These are phyloP conservation scores for Aspergillus aculeatus DNA, from an alignment of 2,329 filamentous ascomycete species.

Conservation along the genomic window DNA sequence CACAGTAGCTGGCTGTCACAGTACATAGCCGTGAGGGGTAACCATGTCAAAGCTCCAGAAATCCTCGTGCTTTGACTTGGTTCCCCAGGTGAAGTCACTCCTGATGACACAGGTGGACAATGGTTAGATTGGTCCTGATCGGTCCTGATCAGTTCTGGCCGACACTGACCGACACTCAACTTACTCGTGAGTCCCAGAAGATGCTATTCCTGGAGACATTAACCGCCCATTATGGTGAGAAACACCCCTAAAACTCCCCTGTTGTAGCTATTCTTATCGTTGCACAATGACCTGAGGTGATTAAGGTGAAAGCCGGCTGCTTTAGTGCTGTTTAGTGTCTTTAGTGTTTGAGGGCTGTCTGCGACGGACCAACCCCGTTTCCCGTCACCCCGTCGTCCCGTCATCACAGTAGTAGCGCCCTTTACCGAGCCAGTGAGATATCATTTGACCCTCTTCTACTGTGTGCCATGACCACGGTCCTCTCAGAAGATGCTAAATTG, in stretches of 20 bases:
- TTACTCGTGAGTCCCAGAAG: no score
- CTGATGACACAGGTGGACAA: no score
- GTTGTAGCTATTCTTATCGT: constrained; percentile 11
- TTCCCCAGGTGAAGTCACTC: neutral
- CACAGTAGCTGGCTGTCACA: neutral
- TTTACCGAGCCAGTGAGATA: constrained; percentile 11
- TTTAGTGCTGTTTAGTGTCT: constrained; percentile 13
- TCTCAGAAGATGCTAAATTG: neutral
- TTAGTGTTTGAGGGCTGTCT: neutral
- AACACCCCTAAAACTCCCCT: neutral
- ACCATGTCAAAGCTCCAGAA: neutral
- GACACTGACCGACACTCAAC: no score
- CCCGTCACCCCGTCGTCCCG: neutral
- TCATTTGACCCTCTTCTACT: neutral
- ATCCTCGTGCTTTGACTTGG: neutral
- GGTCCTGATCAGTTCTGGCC: no score
- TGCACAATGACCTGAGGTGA: constrained; percentile 8
- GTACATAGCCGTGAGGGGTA: neutral
- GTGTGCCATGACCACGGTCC: constrained; percentile 1
- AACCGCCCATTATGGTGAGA: neutral
- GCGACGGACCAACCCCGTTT: constrained; percentile 8
- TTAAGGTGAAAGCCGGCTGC: constrained; percentile 11
- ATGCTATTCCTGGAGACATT: constrained; percentile 13
- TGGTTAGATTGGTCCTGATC: no score
- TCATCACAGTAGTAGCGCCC: constrained; percentile 20